Conservation (phyloP, 805 yeast species). For the Diddensiella santjacobensis region DNA sequence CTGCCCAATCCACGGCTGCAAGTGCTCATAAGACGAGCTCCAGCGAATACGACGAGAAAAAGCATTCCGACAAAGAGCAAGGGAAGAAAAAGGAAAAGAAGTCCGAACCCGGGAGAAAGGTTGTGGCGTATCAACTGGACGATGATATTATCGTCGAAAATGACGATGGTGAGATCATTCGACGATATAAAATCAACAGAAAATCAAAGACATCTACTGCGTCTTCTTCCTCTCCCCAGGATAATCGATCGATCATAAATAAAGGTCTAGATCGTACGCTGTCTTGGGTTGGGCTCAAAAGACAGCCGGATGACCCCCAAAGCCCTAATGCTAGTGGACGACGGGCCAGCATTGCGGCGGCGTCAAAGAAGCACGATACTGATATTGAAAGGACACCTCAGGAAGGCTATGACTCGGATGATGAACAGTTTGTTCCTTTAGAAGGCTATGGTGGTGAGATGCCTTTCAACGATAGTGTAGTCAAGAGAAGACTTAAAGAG, state of each 20-base stretch:
- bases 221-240: background rate
- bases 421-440: slow-evolving; percentile 26
- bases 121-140: slow-evolving; percentile 74
- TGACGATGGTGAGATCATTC: slow-evolving; percentile 85
- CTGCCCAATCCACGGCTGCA: background rate
- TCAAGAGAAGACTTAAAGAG: slow-evolving; percentile 15
- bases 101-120: slow-evolving; percentile 29
- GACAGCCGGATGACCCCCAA: slow-evolving; percentile 6
- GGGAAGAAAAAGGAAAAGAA: slow-evolving; percentile 5
- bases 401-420: slow-evolving; percentile 11
- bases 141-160: slow-evolving; percentile 80
- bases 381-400: slow-evolving; percentile 24
- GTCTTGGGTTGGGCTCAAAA: slow-evolving; percentile 51
- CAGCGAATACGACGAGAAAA: slow-evolving; percentile 26
- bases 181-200: slow-evolving; percentile 72
- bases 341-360: background rate
- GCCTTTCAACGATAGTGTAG: slow-evolving; percentile 25
- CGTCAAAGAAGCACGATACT: slow-evolving; percentile 8
- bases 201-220: slow-evolving; percentile 34
- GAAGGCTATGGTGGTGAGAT: slow-evolving; percentile 19
- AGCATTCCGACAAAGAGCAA: background rate
- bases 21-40: background rate
- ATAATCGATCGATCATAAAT: slow-evolving; percentile 2
- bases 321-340: slow-evolving; percentile 22
- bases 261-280: slow-evolving; percentile 42